phyloP scores from a whole-genome alignment of 495 filamentous ascomycete species.

The Neurospora discreta region DNA sequence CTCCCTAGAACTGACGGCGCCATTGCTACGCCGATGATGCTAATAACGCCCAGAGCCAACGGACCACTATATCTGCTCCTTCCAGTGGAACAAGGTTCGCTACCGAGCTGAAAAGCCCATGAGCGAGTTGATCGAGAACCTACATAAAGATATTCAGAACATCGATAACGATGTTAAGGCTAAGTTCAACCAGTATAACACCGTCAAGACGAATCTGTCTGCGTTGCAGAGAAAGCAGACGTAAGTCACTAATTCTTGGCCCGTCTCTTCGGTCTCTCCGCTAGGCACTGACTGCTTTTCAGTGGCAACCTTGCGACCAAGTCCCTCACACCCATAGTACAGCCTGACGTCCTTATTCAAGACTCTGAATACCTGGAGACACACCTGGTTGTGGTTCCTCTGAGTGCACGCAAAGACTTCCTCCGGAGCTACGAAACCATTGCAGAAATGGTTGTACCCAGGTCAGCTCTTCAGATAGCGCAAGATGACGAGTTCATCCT shows the following conservation, averaged over 20 bases:
- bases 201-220: slow-evolving; percentile 69
- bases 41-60: slow-evolving; percentile 56
- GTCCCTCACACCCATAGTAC: slow-evolving; percentile 78
- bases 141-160: slow-evolving; percentile 80
- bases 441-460: slow-evolving; percentile 72
- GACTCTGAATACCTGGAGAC: slow-evolving; percentile 95
- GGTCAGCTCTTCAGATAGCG: slow-evolving; percentile 65
- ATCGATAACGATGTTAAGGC: slow-evolving; percentile 90
- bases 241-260: slow-evolving; percentile 28
- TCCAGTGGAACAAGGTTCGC: slow-evolving; percentile 93
- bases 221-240: slow-evolving; percentile 78
- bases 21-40: background rate
- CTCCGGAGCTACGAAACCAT: slow-evolving; percentile 81
- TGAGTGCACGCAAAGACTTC: slow-evolving; percentile 69
- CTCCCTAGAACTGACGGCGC: background rate
- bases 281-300: slow-evolving; percentile 7
- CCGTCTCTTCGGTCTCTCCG: background rate
- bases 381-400: slow-evolving; percentile 81
- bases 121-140: slow-evolving; percentile 67
- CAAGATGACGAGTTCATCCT: slow-evolving; percentile 80
- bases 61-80: slow-evolving; percentile 80
- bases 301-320: slow-evolving; percentile 92
- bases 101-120: slow-evolving; percentile 87
- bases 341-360: slow-evolving; percentile 65
- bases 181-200: slow-evolving; percentile 88